Evolutionary conservation across 495 filamentous ascomycete genomes (phyloP), one percentile per base, ranked within the genome.

Genomic region (Cairneyella variabilis): DNA sequence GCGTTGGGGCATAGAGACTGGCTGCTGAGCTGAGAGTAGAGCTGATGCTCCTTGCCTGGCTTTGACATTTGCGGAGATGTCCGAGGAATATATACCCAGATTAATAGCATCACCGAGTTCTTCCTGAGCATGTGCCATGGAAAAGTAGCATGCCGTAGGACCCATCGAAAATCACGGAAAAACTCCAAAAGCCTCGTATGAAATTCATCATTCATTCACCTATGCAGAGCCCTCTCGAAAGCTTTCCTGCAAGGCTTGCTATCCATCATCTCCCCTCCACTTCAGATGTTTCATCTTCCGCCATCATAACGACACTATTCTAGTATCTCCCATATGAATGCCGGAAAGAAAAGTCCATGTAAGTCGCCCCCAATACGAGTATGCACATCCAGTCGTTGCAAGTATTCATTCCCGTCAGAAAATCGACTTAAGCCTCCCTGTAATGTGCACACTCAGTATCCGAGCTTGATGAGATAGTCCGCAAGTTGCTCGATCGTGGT

Each of bases 401-500:
- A n/a, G n/a, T n/a, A n/a, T n/a, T n/a, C 48, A 21, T 48, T 20
- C 52, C 20, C 39, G 16, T 50, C 10, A 18, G 10, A 32, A 16
- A n/a, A 48, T 43, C 36, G 3, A 32, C 42, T 8, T 36, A 28
- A 38, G 5, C 45, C 9, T 32, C 20, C 39, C 3, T 23, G n/a
- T n/a, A 17, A 36, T 43, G 22, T 37, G 17, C 1, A 22, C 30
- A 26, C 25, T 67, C 82, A 92, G 72, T 91, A 92, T 21, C 85
- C 84, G 21, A 72, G 67, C 48, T 76, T 73, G 59, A 84, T 78
- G 55, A 92, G 74, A 68, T 92, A 91, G 60, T 91, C 89, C 36
- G 73, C 86, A 54, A 92, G 74, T 50, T 80, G 69, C 73, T 86
- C 85, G 53, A 86, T 80, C 17, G 77, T 77, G 58, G 70, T 77